Evolutionary conservation across 306 rosid genomes (phyloP).

Genomic region (Acacia acuminata): DNA sequence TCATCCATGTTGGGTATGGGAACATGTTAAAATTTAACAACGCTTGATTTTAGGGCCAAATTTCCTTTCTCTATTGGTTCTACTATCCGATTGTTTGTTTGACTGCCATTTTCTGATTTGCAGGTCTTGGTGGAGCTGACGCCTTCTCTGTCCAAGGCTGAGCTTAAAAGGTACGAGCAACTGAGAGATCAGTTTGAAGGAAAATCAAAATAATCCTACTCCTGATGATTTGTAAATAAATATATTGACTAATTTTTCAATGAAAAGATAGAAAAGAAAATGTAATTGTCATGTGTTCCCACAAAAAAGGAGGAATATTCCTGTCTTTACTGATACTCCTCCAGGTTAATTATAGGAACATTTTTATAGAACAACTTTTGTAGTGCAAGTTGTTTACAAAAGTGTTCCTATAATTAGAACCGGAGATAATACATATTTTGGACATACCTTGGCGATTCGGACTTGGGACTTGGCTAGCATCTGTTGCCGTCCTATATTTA

Average conservation of each 20-base stretch:
- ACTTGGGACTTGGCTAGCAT: too few relatives aligned
- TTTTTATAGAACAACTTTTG: too few relatives aligned
- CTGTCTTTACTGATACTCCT: neutral
- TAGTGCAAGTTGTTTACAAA: too few relatives aligned
- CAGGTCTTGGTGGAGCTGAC: constrained; percentile 75
- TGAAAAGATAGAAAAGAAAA: neutral
- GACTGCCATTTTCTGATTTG: constrained; percentile 32
- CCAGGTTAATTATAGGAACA: too few relatives aligned
- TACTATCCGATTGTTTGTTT: constrained; percentile 8
- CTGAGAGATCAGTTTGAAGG: constrained; percentile 95
- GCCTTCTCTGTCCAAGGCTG: constrained; percentile 78
- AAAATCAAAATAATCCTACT: constrained; percentile 47
- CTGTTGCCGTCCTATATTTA: too few relatives aligned
- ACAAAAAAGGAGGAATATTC: constrained; percentile 1
- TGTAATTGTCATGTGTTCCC: neutral
- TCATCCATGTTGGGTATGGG: neutral
- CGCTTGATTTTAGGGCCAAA: neutral
- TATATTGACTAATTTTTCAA: neutral
- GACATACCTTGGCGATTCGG: neutral
- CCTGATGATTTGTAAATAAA: neutral
- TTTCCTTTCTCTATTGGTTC: constrained; percentile 16
- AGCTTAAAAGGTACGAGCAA: constrained; percentile 78
- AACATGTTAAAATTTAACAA: neutral
- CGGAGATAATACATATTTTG: too few relatives aligned
- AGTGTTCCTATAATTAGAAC: too few relatives aligned